These are phyloP conservation scores for Saccharomycopsis olivae DNA, from an alignment of 805 yeast genomes.

Conservation along the genomic window DNA sequence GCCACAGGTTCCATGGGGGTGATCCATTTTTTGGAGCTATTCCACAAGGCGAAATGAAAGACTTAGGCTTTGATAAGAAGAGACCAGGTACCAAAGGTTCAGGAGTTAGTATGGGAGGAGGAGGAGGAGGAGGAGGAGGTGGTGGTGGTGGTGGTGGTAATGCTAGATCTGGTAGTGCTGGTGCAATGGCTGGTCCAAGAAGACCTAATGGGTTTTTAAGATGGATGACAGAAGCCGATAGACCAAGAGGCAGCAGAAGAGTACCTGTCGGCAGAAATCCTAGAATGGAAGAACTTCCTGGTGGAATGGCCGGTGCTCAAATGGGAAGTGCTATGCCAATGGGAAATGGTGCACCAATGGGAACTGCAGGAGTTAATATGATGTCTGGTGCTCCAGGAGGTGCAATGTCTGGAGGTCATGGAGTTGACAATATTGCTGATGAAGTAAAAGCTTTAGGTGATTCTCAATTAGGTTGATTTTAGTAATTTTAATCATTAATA, in stretches of 20 bases:
- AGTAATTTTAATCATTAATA: too few species aligned
- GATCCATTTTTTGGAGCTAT: neutral
- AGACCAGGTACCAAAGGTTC: neutral
- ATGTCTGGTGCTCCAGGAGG: neutral
- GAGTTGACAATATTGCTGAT: neutral
- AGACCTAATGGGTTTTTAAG: slow-evolving; percentile 11
- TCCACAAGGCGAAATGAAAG: neutral
- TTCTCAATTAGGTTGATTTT: too few species aligned
- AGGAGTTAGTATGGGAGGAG: neutral
- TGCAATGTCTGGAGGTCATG: slow-evolving; percentile 18
- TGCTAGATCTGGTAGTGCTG: neutral
- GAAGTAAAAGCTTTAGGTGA: neutral
- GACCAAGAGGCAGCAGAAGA: slow-evolving; percentile 9
- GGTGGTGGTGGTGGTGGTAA: too few species aligned
- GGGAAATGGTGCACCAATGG: too few species aligned
- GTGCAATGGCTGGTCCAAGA: neutral
- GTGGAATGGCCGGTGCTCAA: too few species aligned
- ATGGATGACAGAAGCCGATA: slow-evolving; percentile 14
- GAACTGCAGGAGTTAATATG: too few species aligned
- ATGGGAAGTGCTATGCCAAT: too few species aligned
- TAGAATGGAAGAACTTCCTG: neutral
- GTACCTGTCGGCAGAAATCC: slow-evolving; percentile 11
- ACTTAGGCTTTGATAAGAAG: neutral
- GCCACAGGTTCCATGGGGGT: too few species aligned
- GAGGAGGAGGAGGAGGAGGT: too few species aligned